phyloP scores from a whole-genome alignment of 2,329 filamentous ascomycete species.

The Paraconiothyrium brasiliense region DNA sequence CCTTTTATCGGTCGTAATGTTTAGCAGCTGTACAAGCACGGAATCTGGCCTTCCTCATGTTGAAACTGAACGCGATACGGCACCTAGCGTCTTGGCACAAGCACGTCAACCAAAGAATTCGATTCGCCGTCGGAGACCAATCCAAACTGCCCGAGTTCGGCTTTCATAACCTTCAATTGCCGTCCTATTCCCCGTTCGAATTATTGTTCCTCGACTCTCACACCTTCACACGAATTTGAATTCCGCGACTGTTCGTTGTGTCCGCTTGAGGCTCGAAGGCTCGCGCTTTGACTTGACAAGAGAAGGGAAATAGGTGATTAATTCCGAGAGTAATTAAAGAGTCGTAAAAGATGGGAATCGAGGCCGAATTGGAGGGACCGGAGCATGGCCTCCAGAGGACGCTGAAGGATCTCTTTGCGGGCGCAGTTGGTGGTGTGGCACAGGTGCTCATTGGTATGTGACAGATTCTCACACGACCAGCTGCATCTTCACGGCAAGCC shows the following conservation, averaged over 20 bases:
- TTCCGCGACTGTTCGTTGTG: slow-evolving; percentile 1
- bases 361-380: slow-evolving; percentile 51
- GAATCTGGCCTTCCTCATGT: neutral
- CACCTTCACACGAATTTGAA: neutral
- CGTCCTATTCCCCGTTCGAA: neutral
- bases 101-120: slow-evolving; percentile 31
- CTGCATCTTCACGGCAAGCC: neutral
- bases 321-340: slow-evolving; percentile 14
- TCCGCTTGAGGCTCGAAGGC: slow-evolving; percentile 20
- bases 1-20: neutral
- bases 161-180: slow-evolving; percentile 9
- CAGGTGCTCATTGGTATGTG: slow-evolving; percentile 89
- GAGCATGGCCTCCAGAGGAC: slow-evolving; percentile 55
- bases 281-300: slow-evolving; percentile 27
- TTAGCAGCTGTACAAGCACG: neutral
- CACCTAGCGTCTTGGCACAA: slow-evolving; percentile 25
- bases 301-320: slow-evolving; percentile 12
- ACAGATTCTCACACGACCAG: neutral
- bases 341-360: slow-evolving; percentile 35
- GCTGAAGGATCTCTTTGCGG: slow-evolving; percentile 89
- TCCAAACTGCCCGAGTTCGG: slow-evolving; percentile 6
- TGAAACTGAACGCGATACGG: neutral
- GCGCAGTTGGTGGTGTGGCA: slow-evolving; percentile 89
- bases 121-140: slow-evolving; percentile 4
- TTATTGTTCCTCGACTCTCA: neutral